phyloP scores from a whole-genome alignment of 1,139 yeast genomes.

The Hyphopichia burtonii region DNA sequence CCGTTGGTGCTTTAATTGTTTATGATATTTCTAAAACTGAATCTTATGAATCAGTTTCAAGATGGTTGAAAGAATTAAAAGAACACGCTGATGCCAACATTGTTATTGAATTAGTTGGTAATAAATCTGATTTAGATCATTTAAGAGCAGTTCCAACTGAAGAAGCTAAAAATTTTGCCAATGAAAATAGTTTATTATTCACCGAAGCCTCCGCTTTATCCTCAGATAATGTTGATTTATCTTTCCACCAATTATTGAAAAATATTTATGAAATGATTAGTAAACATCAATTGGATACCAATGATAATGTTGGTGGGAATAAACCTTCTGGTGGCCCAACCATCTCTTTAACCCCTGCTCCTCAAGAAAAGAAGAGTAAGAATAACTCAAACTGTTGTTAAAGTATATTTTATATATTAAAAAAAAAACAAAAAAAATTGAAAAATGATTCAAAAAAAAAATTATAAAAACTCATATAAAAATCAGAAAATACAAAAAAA shows the following conservation, averaged over 20 bases:
- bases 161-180: constrained; percentile 93
- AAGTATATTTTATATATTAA: not conserved
- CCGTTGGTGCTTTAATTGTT: constrained; percentile 94
- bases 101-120: constrained; percentile 88
- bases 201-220: constrained; percentile 98
- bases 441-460: not conserved
- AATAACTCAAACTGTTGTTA: constrained; percentile 67
- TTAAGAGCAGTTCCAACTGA: constrained; percentile 97
- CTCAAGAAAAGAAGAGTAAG: constrained; percentile 71
- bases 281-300: constrained; percentile 80
- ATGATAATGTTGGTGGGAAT: constrained; percentile 30
- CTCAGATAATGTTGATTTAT: constrained; percentile 91
- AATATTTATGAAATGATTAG: constrained; percentile 92
- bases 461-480: not conserved
- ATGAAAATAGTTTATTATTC: constrained; percentile 86
- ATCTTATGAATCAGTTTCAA: constrained; percentile 87
- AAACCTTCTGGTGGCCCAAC: constrained; percentile 79
- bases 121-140: constrained; percentile 90
- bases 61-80: constrained; percentile 93
- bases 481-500: not conserved
- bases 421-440: not conserved
- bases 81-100: constrained; percentile 98
- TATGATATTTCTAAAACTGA: constrained; percentile 94
- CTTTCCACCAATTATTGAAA: constrained; percentile 88
- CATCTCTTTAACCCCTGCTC: constrained; percentile 90